Conservation (phyloP, 2,329 filamentous ascomycete genomes). For the Fusarium sp. region DNA sequence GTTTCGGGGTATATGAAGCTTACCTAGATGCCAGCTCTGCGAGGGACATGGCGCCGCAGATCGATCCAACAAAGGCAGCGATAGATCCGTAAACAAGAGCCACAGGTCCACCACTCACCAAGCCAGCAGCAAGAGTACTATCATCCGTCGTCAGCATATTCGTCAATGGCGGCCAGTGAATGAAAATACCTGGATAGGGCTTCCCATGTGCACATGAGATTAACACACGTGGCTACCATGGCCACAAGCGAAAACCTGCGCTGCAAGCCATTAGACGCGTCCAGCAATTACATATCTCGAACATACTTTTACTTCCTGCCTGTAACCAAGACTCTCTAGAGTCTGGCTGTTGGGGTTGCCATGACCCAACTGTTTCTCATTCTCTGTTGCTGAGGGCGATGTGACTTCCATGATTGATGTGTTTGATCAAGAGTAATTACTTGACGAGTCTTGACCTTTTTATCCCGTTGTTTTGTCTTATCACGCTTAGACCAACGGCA, state of each 20-base stretch:
- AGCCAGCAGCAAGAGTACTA: constrained; percentile 32
- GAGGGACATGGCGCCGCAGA: constrained; percentile 37
- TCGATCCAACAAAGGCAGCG: constrained; percentile 17
- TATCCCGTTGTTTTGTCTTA: not conserved
- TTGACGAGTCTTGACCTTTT: too few species aligned
- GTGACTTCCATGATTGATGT: not conserved
- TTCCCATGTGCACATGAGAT: constrained; percentile 39
- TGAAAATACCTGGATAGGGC: constrained; percentile 29
- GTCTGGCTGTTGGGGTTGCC: not conserved
- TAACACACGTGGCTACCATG: constrained; percentile 25
- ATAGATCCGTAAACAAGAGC: constrained; percentile 33
- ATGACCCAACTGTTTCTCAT: not conserved
- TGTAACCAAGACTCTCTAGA: constrained; percentile 5
- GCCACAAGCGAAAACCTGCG: constrained; percentile 31
- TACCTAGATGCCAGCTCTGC: constrained; percentile 30
- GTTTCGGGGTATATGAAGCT: accelerated
- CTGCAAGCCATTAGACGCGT: not conserved
- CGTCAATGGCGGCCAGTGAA: accelerated
- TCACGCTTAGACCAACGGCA: not conserved
- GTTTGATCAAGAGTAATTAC: too few species aligned
- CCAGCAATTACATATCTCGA: not conserved
- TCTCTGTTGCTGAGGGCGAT: not conserved
- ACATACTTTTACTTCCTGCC: not conserved
- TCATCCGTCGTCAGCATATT: not conserved
- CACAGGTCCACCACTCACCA: constrained; percentile 30